These are phyloP conservation scores for Sclerotinia minor DNA, from an alignment of 2,329 filamentous ascomycete species.

Conservation along the genomic window DNA sequence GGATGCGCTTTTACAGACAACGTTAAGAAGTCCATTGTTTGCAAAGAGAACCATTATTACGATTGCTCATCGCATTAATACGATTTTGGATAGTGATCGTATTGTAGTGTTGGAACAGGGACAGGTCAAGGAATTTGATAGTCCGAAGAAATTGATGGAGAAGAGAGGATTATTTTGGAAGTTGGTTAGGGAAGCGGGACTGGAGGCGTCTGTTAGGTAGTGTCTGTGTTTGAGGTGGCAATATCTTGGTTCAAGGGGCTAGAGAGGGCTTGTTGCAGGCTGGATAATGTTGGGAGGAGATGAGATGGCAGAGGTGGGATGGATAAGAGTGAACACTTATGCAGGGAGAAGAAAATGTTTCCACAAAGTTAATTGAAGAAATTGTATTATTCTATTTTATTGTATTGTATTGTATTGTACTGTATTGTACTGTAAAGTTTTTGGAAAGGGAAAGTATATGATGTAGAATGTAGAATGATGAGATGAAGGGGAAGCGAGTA, in stretches of 20 bases:
- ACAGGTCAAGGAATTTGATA: conserved; percentile 89
- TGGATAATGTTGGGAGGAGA: neutral
- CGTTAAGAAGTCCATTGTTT: conserved; percentile 68
- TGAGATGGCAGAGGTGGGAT: neutral
- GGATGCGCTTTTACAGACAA: conserved; percentile 65
- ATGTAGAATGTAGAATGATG: neutral
- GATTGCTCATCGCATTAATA: conserved; percentile 97
- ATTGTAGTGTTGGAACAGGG: conserved; percentile 93
- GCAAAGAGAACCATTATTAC: conserved; percentile 95
- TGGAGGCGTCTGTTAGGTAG: conserved; percentile 46
- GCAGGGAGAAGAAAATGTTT: neutral
- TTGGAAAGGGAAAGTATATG: neutral
- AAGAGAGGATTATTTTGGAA: conserved; percentile 81
- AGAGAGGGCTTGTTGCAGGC: neutral
- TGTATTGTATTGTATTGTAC: neutral
- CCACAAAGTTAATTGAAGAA: conserved; percentile 1
- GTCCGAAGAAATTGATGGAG: conserved; percentile 73
- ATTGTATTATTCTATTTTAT: neutral
- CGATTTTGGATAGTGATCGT: conserved; percentile 83
- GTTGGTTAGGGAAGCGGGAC: conserved; percentile 85
- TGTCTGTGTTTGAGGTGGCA: neutral
- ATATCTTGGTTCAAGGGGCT: too few relatives aligned
- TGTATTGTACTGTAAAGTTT: neutral
- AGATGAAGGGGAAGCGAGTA: neutral
- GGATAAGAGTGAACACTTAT: neutral